Evolutionary conservation across 768 basidiomycete species (phyloP), one percentile per base, ranked within the genome.

Genomic region (Guyanaporus albipodus): DNA sequence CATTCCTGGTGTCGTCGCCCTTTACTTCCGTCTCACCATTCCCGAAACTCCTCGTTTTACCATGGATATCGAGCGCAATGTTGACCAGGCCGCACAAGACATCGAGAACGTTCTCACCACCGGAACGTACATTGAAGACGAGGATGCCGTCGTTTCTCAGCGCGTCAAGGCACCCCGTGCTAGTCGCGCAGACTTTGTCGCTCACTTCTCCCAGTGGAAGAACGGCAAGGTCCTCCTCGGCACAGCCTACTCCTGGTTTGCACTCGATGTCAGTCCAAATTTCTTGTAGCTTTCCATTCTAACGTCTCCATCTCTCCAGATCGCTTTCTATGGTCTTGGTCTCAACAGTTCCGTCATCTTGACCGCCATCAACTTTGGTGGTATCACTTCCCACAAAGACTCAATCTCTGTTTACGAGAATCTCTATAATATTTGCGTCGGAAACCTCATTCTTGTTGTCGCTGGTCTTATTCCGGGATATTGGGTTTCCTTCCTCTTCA

Each of bases 1-100:
- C 46, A 72, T 95, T 40, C 92, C 91, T 27, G 91, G 80, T 45
- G 75, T 73, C 33, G 61, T 91, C 46, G 91, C 89, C 17, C 80
- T 93, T 41, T 93, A 91, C 73, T 93, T 89, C 85, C 88, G 91
- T 63, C 77, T 93, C 27, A 92, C 91, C 21, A 92, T 94, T 59
- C 89, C 91, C 4, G 91, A 93, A 65, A 93, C 91, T 0, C 91
- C 91, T 22, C 88, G 91, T 46, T 83, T 77, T 65, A 95, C 91
- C 49, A 92, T 93, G 86, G 91, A 94, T 72, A 79, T 94, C 49
- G 89, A 92, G 66, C 74, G 76, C 38, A 91, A 93, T 64, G 70
- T 94, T 35, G 71, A 77, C 32, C 87, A 85, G 60, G 91, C 90
- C 7, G 46, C 80, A 1, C 68, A 74, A 24, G 91, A 93, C 57